A percentile compares a stretch with the other conserved stretches of the same genome.
Evolutionary conservation across 2,329 filamentous ascomycete genomes (phyloP).

Genomic region (Exophiala spinifera): DNA sequence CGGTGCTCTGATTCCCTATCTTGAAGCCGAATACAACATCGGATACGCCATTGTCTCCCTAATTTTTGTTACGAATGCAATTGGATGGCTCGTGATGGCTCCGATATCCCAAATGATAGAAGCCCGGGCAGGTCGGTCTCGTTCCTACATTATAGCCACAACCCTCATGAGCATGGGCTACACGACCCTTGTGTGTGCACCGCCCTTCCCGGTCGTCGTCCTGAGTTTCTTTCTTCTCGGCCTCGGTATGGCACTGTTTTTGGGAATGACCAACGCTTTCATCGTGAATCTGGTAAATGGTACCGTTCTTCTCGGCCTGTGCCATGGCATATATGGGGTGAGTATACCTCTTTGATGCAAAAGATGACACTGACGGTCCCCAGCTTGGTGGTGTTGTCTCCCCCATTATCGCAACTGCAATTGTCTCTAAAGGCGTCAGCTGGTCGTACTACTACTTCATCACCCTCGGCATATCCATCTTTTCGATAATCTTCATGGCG

Average conservation of each 20-base stretch:
- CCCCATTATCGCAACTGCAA: slow-evolving; percentile 70
- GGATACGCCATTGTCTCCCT: slow-evolving; percentile 76
- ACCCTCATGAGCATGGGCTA: slow-evolving; percentile 59
- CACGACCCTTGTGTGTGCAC: slow-evolving; percentile 62
- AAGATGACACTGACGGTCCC: slow-evolving; percentile 4
- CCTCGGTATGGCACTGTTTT: slow-evolving; percentile 49
- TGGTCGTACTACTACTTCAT: slow-evolving; percentile 76
- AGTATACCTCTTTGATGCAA: neutral
- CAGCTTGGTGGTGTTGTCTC: slow-evolving; percentile 59
- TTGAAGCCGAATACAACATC: slow-evolving; percentile 71
- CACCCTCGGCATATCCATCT: slow-evolving; percentile 55
- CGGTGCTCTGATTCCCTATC: slow-evolving; percentile 76
- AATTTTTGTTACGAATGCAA: slow-evolving; percentile 74
- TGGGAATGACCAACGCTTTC: slow-evolving; percentile 57
- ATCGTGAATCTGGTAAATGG: slow-evolving; percentile 52
- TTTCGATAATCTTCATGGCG: slow-evolving; percentile 57
- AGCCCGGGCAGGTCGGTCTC: slow-evolving; percentile 62
- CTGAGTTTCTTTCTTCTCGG: slow-evolving; percentile 66
- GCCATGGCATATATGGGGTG: slow-evolving; percentile 46
- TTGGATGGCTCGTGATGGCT: slow-evolving; percentile 73
- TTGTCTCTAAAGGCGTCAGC: slow-evolving; percentile 59
- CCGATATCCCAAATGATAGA: slow-evolving; percentile 65
- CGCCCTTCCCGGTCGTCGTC: slow-evolving; percentile 68
- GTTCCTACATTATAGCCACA: slow-evolving; percentile 59
- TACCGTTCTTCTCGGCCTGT: slow-evolving; percentile 46